Percentiles rank a stretch among this genome's conserved stretches.
Evolutionary conservation across 2,329 filamentous ascomycete genomes (phyloP).

Genomic region (Colletotrichum limetticola): DNA sequence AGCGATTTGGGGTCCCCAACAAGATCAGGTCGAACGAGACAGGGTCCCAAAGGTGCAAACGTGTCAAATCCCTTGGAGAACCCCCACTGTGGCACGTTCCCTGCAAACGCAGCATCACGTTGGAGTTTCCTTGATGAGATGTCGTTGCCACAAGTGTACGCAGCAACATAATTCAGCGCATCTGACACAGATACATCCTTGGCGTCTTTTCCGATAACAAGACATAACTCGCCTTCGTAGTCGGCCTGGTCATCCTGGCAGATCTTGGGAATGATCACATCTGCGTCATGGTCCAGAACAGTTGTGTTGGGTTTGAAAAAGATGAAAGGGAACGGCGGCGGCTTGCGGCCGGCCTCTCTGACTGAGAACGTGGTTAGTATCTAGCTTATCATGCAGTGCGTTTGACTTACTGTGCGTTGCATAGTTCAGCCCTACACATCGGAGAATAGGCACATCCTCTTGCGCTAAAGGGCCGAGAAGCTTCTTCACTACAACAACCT

Average conservation of each 20-base stretch:
- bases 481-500: constrained; percentile 63
- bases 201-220: constrained; percentile 61
- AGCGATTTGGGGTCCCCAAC: constrained; percentile 56
- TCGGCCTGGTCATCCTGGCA: constrained; percentile 59
- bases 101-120: constrained; percentile 58
- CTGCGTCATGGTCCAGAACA: constrained; percentile 47
- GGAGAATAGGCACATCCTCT: constrained; percentile 64
- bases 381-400: not conserved
- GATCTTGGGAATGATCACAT: constrained; percentile 58
- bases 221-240: constrained; percentile 58
- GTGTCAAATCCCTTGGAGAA: constrained; percentile 69
- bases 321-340: constrained; percentile 59
- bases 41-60: constrained; percentile 63
- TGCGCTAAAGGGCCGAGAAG: constrained; percentile 62
- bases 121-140: constrained; percentile 64
- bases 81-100: constrained; percentile 65
- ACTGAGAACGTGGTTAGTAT: constrained; percentile 46
- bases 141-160: constrained; percentile 66
- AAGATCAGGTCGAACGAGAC: constrained; percentile 54
- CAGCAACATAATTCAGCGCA: constrained; percentile 61
- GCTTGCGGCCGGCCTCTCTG: constrained; percentile 60
- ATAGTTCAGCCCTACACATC: constrained; percentile 71
- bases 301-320: constrained; percentile 61
- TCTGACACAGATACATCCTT: constrained; percentile 57
- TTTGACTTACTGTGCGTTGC: constrained; percentile 59